Evolutionary conservation across 495 filamentous ascomycete species (phyloP).

Genomic region (Immersiella caudata): DNA sequence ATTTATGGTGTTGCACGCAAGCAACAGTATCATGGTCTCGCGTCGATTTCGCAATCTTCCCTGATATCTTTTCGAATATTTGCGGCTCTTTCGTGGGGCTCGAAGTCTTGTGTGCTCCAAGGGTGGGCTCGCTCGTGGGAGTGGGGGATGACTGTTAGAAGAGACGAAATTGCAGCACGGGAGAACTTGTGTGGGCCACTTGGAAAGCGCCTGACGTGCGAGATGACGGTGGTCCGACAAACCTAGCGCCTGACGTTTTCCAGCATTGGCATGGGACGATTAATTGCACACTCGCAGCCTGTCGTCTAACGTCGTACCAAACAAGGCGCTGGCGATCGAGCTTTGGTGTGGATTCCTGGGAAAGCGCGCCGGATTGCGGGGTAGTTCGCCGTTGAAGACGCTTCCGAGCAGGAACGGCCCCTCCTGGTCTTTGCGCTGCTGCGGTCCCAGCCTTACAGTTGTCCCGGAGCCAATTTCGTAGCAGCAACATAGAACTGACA

Average conservation of each 20-base stretch:
- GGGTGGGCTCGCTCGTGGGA: slow-evolving; percentile 7
- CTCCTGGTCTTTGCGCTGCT: background rate
- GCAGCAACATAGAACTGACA: background rate
- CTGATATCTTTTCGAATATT: background rate
- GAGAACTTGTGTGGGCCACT: background rate
- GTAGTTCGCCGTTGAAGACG: background rate
- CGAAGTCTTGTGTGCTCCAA: slow-evolving; percentile 13
- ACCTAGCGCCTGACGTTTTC: background rate
- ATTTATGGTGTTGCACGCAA: slow-evolving; percentile 22
- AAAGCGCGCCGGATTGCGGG: background rate
- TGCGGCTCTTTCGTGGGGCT: slow-evolving; percentile 11
- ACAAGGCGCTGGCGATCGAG: background rate
- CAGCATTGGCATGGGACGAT: slow-evolving; percentile 8
- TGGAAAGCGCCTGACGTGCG: background rate
- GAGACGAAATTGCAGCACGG: background rate
- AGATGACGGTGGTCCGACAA: background rate
- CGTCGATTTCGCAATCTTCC: background rate
- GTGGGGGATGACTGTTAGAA: background rate
- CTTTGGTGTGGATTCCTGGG: background rate
- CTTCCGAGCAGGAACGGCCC: background rate
- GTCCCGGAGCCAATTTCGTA: background rate
- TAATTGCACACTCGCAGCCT: background rate
- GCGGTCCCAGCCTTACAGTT: background rate
- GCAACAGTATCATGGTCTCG: slow-evolving; percentile 35
- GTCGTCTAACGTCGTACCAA: background rate